Conservation (phyloP, 257 asterid genomes). For the Solanum sparsipilum region DNA sequence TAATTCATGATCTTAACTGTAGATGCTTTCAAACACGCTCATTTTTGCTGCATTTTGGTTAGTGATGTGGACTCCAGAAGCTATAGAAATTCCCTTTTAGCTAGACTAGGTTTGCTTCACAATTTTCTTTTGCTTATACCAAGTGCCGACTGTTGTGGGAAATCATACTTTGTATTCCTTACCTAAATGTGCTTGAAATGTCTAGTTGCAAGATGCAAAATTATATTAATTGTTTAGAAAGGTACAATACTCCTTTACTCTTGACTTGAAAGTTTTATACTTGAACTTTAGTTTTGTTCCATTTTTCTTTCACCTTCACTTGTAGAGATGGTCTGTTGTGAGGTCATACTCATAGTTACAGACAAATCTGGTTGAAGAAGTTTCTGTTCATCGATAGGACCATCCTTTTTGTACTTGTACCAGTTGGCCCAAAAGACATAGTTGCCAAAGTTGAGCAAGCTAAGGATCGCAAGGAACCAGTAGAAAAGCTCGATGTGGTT, state of each 20-base stretch:
- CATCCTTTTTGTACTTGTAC: constrained; percentile 47
- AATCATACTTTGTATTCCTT: not conserved
- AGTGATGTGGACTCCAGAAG: not conserved
- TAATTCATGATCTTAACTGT: not conserved
- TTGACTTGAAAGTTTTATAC: not conserved
- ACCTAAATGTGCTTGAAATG: not conserved
- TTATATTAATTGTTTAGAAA: not conserved
- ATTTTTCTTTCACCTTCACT: not conserved
- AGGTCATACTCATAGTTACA: not conserved
- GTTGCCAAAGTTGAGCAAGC: constrained; percentile 47
- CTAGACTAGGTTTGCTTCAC: not conserved
- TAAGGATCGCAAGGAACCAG: constrained; percentile 71
- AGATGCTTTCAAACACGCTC: not conserved
- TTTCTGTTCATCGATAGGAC: not conserved
- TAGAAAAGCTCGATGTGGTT: constrained; percentile 42
- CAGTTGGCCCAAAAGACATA: constrained; percentile 56
- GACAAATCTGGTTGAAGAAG: not conserved
- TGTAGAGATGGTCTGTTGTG: not conserved
- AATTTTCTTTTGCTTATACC: not conserved
- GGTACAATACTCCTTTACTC: not conserved
- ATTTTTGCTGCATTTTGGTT: not conserved
- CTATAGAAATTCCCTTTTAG: not conserved
- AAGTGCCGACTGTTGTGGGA: not conserved
- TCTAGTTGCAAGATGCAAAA: not conserved
- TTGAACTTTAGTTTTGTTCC: not conserved